Conservation (phyloP, 345 rosid genomes). For the Salix viminalis region DNA sequence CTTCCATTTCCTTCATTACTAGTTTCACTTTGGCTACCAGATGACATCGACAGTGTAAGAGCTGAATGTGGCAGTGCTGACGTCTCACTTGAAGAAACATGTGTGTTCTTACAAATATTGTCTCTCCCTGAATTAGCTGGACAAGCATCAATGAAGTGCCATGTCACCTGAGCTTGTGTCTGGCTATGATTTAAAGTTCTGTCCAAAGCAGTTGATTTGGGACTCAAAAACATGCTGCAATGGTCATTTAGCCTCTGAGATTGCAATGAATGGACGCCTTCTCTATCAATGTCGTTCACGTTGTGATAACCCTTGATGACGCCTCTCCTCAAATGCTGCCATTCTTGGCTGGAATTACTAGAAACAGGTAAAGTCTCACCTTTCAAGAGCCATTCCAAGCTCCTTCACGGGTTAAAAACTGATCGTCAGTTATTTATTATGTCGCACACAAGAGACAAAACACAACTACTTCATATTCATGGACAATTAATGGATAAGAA, state of each 20-base stretch:
- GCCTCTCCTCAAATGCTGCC: conserved; percentile 34
- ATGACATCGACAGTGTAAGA: conserved; percentile 57
- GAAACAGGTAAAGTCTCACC: conserved; percentile 40
- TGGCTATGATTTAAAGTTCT: conserved; percentile 30
- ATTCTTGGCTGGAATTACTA: conserved; percentile 36
- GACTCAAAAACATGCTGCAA: conserved; percentile 26
- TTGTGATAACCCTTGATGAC: conserved; percentile 14
- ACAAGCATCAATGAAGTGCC: conserved; percentile 59
- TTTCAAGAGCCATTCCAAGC: conserved; percentile 68
- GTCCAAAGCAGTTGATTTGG: conserved; percentile 30
- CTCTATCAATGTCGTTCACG: conserved; percentile 16
- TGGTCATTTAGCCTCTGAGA: conserved; percentile 29
- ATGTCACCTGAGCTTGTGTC: conserved; percentile 49
- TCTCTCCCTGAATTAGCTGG: conserved; percentile 23
- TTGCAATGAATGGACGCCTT: conserved; percentile 23
- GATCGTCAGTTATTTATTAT: neutral
- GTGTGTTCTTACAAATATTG: conserved; percentile 14
- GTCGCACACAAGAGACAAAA: neutral
- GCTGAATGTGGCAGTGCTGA: conserved; percentile 34
- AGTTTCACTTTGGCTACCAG: conserved; percentile 30
- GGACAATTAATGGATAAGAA: neutral
- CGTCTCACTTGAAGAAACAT: conserved; percentile 30
- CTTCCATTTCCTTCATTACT: conserved; percentile 27
- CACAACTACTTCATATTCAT: neutral
- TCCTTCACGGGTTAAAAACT: conserved; percentile 46